phyloP scores from a whole-genome alignment of 306 rosid species.

The Lotus japonicus region DNA sequence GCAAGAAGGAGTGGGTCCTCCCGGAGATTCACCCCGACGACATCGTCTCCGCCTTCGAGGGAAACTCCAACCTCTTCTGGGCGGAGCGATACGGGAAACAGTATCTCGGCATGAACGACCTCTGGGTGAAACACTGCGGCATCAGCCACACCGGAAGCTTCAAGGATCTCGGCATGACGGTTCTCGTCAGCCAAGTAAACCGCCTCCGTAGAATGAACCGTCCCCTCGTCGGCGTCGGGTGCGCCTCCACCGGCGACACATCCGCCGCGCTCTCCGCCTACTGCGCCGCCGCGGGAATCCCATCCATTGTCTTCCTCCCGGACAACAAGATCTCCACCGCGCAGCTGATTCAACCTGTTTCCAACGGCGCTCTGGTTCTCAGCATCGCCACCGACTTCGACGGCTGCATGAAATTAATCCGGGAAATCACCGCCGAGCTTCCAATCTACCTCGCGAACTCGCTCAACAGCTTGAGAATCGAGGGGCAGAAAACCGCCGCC shows the following conservation, averaged over 20 bases:
- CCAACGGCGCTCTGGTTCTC: slow-evolving; percentile 65
- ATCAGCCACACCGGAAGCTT: slow-evolving; percentile 74
- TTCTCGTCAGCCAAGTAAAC: slow-evolving; percentile 72
- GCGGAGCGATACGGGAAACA: slow-evolving; percentile 81
- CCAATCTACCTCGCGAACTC: slow-evolving; percentile 84
- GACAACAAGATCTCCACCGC: slow-evolving; percentile 77
- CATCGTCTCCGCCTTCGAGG: slow-evolving; percentile 72
- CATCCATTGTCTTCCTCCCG: slow-evolving; percentile 79
- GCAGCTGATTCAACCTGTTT: slow-evolving; percentile 74
- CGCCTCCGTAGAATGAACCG: slow-evolving; percentile 51
- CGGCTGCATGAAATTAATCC: slow-evolving; percentile 77
- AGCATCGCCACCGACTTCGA: slow-evolving; percentile 80
- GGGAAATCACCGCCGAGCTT: slow-evolving; percentile 64
- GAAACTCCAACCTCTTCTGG: slow-evolving; percentile 81
- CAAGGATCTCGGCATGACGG: slow-evolving; percentile 87
- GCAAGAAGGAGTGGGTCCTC: slow-evolving; percentile 85
- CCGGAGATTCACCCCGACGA: slow-evolving; percentile 74
- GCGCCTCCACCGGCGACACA: slow-evolving; percentile 80
- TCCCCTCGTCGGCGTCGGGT: slow-evolving; percentile 68
- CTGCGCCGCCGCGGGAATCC: slow-evolving; percentile 73
- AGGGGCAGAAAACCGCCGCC: slow-evolving; percentile 86
- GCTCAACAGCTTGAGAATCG: slow-evolving; percentile 62
- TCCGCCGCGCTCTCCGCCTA: slow-evolving; percentile 80
- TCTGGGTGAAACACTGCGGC: slow-evolving; percentile 87
- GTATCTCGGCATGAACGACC: slow-evolving; percentile 69